Evolutionary conservation across 2,329 filamentous ascomycete species (phyloP).

Genomic region (Rhinocladiella similis): DNA sequence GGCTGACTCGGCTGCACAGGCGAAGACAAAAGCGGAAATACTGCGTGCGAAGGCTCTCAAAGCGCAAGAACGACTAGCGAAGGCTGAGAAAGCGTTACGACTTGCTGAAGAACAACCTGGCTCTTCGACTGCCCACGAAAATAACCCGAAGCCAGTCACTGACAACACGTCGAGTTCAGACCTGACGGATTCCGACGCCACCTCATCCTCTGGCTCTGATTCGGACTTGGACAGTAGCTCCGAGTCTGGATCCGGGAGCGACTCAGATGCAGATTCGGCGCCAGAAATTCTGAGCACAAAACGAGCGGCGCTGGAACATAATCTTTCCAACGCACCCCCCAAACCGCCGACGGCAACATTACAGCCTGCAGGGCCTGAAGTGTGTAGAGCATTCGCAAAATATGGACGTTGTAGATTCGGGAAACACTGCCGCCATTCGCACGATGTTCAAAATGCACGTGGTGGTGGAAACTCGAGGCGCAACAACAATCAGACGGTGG

Average conservation of each 20-base stretch:
- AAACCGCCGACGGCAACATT: constrained; percentile 10
- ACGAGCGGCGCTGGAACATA: constrained; percentile 36
- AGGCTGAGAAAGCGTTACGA: constrained; percentile 20
- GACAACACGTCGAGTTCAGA: constrained; percentile 9
- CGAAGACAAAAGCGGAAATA: constrained; percentile 38
- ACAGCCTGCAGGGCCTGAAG: constrained; percentile 28
- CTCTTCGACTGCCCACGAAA: neutral
- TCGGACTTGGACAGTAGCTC: constrained; percentile 13
- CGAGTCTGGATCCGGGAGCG: neutral
- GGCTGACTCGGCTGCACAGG: constrained; percentile 5
- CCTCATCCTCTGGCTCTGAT: constrained; percentile 22
- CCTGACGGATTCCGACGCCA: constrained; percentile 14
- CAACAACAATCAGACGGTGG: neutral
- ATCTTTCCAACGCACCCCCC: constrained; percentile 40
- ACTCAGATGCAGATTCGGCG: constrained; percentile 25
- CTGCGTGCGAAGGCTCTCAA: constrained; percentile 43
- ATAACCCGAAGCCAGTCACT: neutral
- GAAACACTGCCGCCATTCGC: constrained; percentile 42
- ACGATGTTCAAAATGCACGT: constrained; percentile 34
- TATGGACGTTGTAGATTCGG: constrained; percentile 45
- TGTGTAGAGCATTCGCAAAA: constrained; percentile 44
- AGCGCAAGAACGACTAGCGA: constrained; percentile 38
- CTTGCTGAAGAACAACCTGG: constrained; percentile 6
- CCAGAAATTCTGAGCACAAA: constrained; percentile 46
- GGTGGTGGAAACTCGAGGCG: neutral